Base-by-base conservation (phyloP, 108 stramenopile species). In the Hondaea fermentalgiana region DNA sequence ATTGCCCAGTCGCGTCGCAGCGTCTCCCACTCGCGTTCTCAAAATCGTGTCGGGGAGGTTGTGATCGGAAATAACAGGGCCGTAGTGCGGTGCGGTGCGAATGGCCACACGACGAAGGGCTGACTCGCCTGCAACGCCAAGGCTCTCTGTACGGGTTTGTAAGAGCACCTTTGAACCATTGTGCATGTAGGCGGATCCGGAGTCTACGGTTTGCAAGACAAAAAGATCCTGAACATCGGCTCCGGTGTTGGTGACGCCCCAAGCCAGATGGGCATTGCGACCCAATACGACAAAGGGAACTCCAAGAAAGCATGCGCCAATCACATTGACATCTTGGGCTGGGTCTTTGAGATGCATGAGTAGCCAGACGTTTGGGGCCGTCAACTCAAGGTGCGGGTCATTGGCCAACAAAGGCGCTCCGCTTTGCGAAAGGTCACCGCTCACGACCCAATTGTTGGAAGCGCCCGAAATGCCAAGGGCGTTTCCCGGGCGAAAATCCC, bases 151-250 rank as follows among this genome's bases (percentile, higher is more conserved):
- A 1, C 76, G 47, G 21, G 5, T 4, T 5, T 57, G 29, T 19
- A 58, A 87, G 3, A 51, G 28, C 35, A 55, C 28, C 44, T 21
- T 5, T 21, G 4, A 42, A 5, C 83, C 83, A 4, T 89, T 88
- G n/a, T 51, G 57, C 51, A 10, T 5, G 83, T 89, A 89, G 16
- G 17, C 17, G 16, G 5, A 0, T 5, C 4, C 28, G 83, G 59
- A 25, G 76, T 35, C 5, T 6, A 16, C 21, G 35, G 25, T 28
- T 16, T 89, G 5, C 55, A 89, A 25, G 2, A 87, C 57, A 28
- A 43, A 89, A 6, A 89, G 60, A 59, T 89, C 89, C 42, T 89
- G 89, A 57, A 88, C 89, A 57, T 89, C 89, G 3, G 89, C 89
- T 5, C 89, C 89, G 5, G 83, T 60, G 51, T 89, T 89, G 4